Conservation (phyloP, 768 basidiomycete genomes). For the Termitomyces sp. region DNA sequence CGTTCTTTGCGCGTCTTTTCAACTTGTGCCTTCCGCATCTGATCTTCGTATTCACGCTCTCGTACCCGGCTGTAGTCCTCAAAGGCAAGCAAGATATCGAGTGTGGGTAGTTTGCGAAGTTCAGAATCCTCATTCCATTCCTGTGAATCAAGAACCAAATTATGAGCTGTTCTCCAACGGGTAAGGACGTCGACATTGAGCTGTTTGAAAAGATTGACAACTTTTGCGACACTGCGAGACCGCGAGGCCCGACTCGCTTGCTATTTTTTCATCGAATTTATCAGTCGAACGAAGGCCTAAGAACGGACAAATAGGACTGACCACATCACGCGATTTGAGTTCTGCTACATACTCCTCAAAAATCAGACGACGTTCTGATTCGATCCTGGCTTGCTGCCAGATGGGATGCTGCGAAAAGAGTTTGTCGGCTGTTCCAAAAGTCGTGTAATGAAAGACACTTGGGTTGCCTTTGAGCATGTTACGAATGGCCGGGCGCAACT, state of each 20-base stretch:
- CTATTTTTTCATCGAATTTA: slow-evolving; percentile 28
- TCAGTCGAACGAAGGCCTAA: background rate
- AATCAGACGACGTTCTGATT: slow-evolving; percentile 79
- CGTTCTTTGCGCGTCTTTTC: slow-evolving; percentile 82
- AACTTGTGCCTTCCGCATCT: slow-evolving; percentile 71
- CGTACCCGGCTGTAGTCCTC: slow-evolving; percentile 90
- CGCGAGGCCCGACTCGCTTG: slow-evolving; percentile 76
- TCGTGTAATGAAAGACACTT: slow-evolving; percentile 87
- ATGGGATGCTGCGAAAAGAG: slow-evolving; percentile 83
- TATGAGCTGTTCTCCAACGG: slow-evolving; percentile 83
- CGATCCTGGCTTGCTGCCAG: slow-evolving; percentile 84
- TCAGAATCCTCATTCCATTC: slow-evolving; percentile 77
- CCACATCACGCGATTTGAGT: slow-evolving; percentile 85
- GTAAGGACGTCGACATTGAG: slow-evolving; percentile 91
- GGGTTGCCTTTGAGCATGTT: slow-evolving; percentile 86
- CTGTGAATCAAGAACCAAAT: slow-evolving; percentile 66
- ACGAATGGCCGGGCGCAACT: slow-evolving; percentile 80
- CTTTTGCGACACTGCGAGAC: slow-evolving; percentile 73
- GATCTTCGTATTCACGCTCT: slow-evolving; percentile 89
- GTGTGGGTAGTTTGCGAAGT: slow-evolving; percentile 75
- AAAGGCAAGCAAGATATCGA: slow-evolving; percentile 90
- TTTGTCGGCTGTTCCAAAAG: slow-evolving; percentile 83
- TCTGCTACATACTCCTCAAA: slow-evolving; percentile 91
- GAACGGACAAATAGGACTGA: slow-evolving; percentile 30
- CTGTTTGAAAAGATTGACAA: slow-evolving; percentile 79